Base-by-base conservation (phyloP, 2,329 filamentous ascomycete species). In the Fusarium subglutinans region DNA sequence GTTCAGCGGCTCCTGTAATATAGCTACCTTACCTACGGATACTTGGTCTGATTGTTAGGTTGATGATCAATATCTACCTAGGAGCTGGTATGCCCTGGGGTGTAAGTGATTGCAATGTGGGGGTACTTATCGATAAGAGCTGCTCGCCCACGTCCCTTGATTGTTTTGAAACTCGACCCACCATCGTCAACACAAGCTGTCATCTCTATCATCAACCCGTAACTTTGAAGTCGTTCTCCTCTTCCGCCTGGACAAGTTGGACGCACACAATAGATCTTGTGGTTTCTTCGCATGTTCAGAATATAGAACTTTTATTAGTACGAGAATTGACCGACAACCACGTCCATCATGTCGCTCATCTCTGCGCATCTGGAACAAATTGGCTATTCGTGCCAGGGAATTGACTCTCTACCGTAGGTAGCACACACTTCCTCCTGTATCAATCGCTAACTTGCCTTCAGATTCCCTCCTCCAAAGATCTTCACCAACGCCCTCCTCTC, bases 401-500 rank as follows among this genome's bases (percentile, higher is more conserved):
- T 95, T 74, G 89, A 92, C 69, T 90, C 91, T 58, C 88, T 95
- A 24, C 92, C 92, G 93, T 95, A 84, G 70, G 90, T 78, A 10
- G 55, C 9, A n/a, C 15, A 26, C 30, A 24, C 12, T 44, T 28
- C 24, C 22, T 15, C 14, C 14, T 26, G 33, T 38, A 22, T 22
- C 62, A 37, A 28, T 14, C 38, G 15, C 37, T 64, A 17, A 57
- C n/a, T 8, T 30, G 70, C 71, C 60, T 57, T 17, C 74, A 97
- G 94, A 40, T 98, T 98, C 78, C 94, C 94, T 45, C 90, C 90
- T 5, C 94, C 96, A n/a, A 97, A 94, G 79, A 95, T 96, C 79
- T 99, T 98, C 84, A 96, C 95, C 76, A 98, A 97, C 82, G 95
- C 96, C 40, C 89, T 99, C 44, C 91, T 98, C 55, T 91, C 92